A percentile compares a stretch with the other conserved stretches of the same genome.
Conservation (phyloP, 2,329 filamentous ascomycete genomes). For the Alternaria dauci region DNA sequence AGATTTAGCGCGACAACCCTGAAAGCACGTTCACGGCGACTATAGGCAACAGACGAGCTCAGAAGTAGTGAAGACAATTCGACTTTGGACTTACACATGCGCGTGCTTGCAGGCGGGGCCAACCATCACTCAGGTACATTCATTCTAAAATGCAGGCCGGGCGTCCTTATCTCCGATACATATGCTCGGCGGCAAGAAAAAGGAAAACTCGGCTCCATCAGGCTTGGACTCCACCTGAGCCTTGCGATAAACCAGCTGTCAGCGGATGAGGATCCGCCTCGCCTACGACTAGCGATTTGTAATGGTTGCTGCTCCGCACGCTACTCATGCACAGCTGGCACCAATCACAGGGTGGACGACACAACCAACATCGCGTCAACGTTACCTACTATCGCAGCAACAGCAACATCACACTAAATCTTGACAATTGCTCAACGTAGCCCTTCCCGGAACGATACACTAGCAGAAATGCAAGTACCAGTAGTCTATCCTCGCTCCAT, state of each 20-base stretch:
- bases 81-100: not conserved
- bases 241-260: conserved; percentile 18
- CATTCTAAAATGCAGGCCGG: conserved; percentile 1
- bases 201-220: conserved; percentile 17
- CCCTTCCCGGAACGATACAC: not conserved
- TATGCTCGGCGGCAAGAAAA: conserved; percentile 21
- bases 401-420: not conserved
- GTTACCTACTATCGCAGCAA: not conserved
- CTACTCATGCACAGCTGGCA: conserved; percentile 9
- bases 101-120: conserved; percentile 1
- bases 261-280: conserved; percentile 30
- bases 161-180: not conserved
- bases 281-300: conserved; percentile 27
- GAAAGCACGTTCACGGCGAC: conserved; percentile 18
- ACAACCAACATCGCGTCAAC: not conserved
- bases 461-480: conserved; percentile 10
- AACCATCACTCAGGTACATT: conserved; percentile 4
- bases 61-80: not conserved
- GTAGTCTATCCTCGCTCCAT: conserved; percentile 23
- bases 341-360: conserved; percentile 7
- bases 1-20: conserved; percentile 22
- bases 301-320: conserved; percentile 17
- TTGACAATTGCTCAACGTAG: not conserved
- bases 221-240: conserved; percentile 13
- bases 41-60: conserved; percentile 3